These are phyloP conservation scores for Paraphaeosphaeria sporulosa DNA, from an alignment of 2,329 filamentous ascomycete species.

Conservation along the genomic window DNA sequence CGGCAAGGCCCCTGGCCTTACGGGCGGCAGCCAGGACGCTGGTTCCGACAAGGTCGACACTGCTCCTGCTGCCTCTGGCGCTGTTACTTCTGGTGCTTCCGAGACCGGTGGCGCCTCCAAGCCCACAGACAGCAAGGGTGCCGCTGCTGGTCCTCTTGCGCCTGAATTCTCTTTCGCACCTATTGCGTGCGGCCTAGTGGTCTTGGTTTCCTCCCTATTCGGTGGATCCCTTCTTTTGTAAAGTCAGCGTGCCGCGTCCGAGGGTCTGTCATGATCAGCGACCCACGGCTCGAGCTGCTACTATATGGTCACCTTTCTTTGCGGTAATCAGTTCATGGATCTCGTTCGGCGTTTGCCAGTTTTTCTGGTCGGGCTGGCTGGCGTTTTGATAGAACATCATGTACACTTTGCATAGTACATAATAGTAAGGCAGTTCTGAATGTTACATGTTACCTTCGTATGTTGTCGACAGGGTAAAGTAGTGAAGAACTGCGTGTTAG, in stretches of 20 bases:
- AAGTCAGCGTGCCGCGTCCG: slow-evolving; percentile 11
- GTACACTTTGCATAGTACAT: slow-evolving; percentile 24
- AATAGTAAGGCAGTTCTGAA: slow-evolving; percentile 16
- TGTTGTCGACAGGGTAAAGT: background rate
- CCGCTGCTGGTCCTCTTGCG: slow-evolving; percentile 52
- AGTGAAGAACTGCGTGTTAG: background rate
- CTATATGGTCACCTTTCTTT: slow-evolving; percentile 18
- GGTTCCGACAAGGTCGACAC: slow-evolving; percentile 56
- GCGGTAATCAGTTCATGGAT: slow-evolving; percentile 15
- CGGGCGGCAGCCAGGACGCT: slow-evolving; percentile 64
- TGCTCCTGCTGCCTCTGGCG: slow-evolving; percentile 59
- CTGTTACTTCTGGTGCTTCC: slow-evolving; percentile 49
- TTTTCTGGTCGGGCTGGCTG: slow-evolving; percentile 11
- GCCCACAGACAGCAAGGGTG: slow-evolving; percentile 43
- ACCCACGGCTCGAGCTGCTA: slow-evolving; percentile 19
- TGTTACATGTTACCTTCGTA: background rate
- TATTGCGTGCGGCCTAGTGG: slow-evolving; percentile 59
- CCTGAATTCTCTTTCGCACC: slow-evolving; percentile 59
- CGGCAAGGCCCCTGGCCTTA: slow-evolving; percentile 64
- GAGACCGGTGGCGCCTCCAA: slow-evolving; percentile 25
- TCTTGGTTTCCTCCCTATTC: slow-evolving; percentile 61
- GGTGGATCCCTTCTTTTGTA: slow-evolving; percentile 58
- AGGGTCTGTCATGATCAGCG: slow-evolving; percentile 5
- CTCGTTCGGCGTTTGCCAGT: slow-evolving; percentile 13
- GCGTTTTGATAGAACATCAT: slow-evolving; percentile 16